Percentiles rank a stretch among this genome's conserved stretches.
Conservation (phyloP, 306 rosid species). For the Alnus rubra region DNA sequence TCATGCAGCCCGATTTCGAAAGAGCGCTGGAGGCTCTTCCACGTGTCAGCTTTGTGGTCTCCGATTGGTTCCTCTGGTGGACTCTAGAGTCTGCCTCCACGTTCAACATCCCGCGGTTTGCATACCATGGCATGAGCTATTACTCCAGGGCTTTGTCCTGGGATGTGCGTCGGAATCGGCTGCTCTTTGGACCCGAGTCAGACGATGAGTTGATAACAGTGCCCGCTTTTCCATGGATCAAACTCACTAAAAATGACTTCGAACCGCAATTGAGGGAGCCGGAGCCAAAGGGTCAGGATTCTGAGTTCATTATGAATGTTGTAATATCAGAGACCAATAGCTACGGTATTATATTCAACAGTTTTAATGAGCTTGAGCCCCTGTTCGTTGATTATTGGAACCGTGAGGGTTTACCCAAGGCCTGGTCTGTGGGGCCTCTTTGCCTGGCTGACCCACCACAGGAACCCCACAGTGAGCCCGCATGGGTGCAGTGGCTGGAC, state of each 20-base stretch:
- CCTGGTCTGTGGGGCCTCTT: conserved; percentile 42
- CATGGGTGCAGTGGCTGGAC: conserved; percentile 45
- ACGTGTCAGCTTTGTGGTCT: conserved; percentile 35
- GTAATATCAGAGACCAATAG: neutral
- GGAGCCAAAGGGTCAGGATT: neutral
- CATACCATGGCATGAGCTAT: conserved; percentile 27
- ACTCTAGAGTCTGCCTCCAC: conserved; percentile 41
- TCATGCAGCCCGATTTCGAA: conserved; percentile 46
- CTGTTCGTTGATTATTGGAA: conserved; percentile 24
- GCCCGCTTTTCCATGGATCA: conserved; percentile 36
- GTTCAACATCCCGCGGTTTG: conserved; percentile 29
- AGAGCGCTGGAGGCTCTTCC: conserved; percentile 28
- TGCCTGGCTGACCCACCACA: conserved; percentile 17
- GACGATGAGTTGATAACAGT: conserved; percentile 21
- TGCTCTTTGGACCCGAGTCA: conserved; percentile 1
- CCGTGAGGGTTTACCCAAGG: neutral
- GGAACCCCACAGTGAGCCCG: neutral
- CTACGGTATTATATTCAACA: conserved; percentile 32
- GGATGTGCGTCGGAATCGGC: neutral
- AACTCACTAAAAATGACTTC: conserved; percentile 22
- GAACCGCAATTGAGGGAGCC: neutral
- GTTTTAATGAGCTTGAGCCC: conserved; percentile 38
- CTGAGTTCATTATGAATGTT: neutral
- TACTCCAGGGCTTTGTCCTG: neutral
- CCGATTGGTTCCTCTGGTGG: conserved; percentile 58